Base-by-base conservation (phyloP, 257 asterid genomes). In the Solanum chiquidenum region DNA sequence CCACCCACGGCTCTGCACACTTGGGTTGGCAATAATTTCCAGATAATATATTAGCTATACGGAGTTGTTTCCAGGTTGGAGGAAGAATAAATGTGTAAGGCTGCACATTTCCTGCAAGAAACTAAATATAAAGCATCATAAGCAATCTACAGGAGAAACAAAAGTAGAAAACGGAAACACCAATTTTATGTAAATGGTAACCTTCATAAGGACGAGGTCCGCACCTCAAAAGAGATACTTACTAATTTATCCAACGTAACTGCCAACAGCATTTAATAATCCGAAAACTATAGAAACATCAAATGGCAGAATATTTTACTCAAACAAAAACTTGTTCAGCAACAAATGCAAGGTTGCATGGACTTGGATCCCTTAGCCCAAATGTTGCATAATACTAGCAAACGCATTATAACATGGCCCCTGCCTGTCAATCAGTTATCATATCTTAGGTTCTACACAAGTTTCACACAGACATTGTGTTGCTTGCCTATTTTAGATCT, bases 1-100 rank as follows among this genome's bases (percentile, higher is more conserved):
- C 99, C 11, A 97, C 87, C 99, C 99, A 96, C 0, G 99, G 99
- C 92, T 96, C 99, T 3, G 99, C 99, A 84, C 99, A 97, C 93
- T 96, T 97, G 4, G 99, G 99, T 88, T 97, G 99, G 93, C 99
- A 97, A 83, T 97, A 97, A 76, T 96, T 97, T n/a, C 99, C 99
- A 0, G 98, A 97, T 6, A 97, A 86, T 77, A 97, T 97, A 91
- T 97, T 97, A n/a, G 99, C 99, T 10, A 95, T 86, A 1, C 99
- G 94, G 76, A 90, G 66, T 89, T 97, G 99, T 84, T 97, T 97
- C 99, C 99, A 97, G 12, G 96, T 92, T 46, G 99, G 98, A 20
- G 99, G 99, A 71, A 97, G 87, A 74, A 97, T 90, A 93, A 97
- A 97, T 90, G 94, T 93, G 93, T 97, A 97, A 12, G 99, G 99